Evolutionary conservation across 495 filamentous ascomycete species (phyloP).

Genomic region (Tuber melanosporum): DNA sequence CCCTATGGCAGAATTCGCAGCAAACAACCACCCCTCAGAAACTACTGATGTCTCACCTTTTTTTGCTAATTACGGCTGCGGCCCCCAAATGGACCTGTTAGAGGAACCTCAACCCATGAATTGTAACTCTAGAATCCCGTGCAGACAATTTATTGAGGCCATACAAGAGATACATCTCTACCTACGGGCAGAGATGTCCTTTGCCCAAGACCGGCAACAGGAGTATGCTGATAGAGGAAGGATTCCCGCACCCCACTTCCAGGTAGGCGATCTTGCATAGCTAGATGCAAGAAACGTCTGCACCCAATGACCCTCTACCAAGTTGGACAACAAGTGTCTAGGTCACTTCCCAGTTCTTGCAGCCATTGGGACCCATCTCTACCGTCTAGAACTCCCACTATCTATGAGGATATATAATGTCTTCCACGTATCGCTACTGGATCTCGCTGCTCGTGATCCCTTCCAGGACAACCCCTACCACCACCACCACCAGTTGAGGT

Average conservation of each 20-base stretch:
- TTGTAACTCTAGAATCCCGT: too few relatives aligned
- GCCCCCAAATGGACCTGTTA: neutral
- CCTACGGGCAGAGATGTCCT: neutral
- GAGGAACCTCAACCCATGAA: neutral
- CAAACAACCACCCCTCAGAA: too few relatives aligned
- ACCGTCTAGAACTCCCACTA: too few relatives aligned
- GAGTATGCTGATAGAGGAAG: too few relatives aligned
- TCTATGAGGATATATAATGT: too few relatives aligned
- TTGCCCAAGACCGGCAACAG: too few relatives aligned
- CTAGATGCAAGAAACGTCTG: neutral
- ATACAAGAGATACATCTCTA: neutral
- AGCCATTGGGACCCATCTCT: neutral
- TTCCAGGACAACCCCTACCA: too few relatives aligned
- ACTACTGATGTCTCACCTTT: slow-evolving; percentile 15
- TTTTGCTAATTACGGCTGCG: slow-evolving; percentile 10
- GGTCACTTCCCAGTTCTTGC: slow-evolving; percentile 1
- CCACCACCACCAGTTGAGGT: too few relatives aligned
- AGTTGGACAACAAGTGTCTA: slow-evolving; percentile 9
- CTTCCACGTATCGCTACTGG: too few relatives aligned
- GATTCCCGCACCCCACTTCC: neutral
- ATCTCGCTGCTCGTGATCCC: too few relatives aligned
- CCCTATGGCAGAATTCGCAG: slow-evolving; percentile 22
- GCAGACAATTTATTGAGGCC: neutral
- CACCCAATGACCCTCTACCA: neutral
- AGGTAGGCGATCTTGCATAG: neutral